These are phyloP conservation scores for Agarophyton chilense DNA, from an alignment of 23 red algal genomes.

Conservation along the genomic window DNA sequence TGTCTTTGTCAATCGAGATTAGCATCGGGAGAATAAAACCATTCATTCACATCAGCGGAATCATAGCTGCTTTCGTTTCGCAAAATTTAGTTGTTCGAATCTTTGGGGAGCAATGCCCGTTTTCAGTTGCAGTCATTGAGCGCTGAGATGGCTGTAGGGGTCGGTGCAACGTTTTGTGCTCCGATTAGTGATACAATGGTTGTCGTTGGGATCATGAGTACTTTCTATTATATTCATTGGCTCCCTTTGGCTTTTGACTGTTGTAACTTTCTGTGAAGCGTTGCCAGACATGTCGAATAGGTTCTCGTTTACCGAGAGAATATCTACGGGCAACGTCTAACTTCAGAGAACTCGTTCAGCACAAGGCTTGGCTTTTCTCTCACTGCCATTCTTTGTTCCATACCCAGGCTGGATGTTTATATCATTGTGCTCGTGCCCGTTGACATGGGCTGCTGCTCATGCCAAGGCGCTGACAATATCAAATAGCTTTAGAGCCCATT, in stretches of 20 bases:
- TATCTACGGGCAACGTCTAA: too few species aligned
- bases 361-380: too few species aligned
- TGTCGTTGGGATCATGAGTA: conserved; percentile 78
- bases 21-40: conserved; percentile 81
- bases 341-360: too few species aligned
- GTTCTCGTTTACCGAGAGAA: too few species aligned
- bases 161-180: conserved; percentile 85
- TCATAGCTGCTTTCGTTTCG: conserved; percentile 49
- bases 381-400: too few species aligned
- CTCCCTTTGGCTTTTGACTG: conserved; percentile 70
- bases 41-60: conserved; percentile 80
- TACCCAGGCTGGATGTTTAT: too few species aligned
- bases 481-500: too few species aligned
- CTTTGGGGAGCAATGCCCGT: conserved; percentile 24
- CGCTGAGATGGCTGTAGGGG: conserved; percentile 80
- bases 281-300: too few species aligned
- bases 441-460: too few species aligned
- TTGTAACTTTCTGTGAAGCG: too few species aligned
- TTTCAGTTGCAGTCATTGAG: conserved; percentile 66
- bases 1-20: conserved; percentile 75
- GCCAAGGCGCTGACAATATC: too few species aligned
- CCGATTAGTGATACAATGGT: conserved; percentile 83
- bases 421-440: too few species aligned
- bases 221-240: conserved; percentile 79
- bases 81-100: conserved; percentile 48